phyloP scores from a whole-genome alignment of 208 protist species.

The Balamuthia mandrillaris region DNA sequence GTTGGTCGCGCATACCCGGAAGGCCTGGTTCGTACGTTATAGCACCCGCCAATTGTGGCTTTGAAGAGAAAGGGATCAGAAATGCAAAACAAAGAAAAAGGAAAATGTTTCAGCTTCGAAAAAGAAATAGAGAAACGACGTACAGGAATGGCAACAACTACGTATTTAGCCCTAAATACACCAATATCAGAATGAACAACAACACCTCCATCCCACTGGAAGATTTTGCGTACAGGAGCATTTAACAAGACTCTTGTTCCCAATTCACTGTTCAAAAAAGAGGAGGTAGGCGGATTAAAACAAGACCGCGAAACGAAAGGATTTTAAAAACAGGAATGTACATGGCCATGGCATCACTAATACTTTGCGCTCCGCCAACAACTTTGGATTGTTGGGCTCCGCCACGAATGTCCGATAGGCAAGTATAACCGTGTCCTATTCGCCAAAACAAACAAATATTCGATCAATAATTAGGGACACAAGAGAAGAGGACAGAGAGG shows the following conservation, averaged over 20 bases:
- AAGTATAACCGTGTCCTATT: constrained; percentile 17
- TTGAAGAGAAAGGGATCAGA: not conserved
- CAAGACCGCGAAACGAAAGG: not conserved
- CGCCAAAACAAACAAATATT: not conserved
- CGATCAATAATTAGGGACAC: not conserved
- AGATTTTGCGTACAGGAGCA: constrained; percentile 19
- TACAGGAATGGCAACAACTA: constrained; percentile 20
- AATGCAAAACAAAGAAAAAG: not conserved
- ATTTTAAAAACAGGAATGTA: not conserved
- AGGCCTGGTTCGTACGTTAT: constrained; percentile 34
- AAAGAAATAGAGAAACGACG: not conserved
- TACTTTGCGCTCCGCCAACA: constrained; percentile 11
- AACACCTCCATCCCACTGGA: constrained; percentile 7
- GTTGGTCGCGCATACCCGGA: not conserved
- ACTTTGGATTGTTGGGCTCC: constrained; percentile 20
- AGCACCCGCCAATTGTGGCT: not conserved
- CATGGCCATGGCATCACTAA: not conserved
- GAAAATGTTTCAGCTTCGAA: not conserved
- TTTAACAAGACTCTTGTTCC: constrained; percentile 14
- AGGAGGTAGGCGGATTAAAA: not conserved
- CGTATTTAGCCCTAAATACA: constrained; percentile 2
- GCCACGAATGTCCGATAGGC: constrained; percentile 18
- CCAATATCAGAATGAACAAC: constrained; percentile 18
- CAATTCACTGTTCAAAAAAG: not conserved
- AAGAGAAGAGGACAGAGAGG: not conserved